A percentile compares a stretch with the other conserved stretches of the same genome.
phyloP scores from a whole-genome alignment of 306 rosid species.

The Calophaca sinica region DNA sequence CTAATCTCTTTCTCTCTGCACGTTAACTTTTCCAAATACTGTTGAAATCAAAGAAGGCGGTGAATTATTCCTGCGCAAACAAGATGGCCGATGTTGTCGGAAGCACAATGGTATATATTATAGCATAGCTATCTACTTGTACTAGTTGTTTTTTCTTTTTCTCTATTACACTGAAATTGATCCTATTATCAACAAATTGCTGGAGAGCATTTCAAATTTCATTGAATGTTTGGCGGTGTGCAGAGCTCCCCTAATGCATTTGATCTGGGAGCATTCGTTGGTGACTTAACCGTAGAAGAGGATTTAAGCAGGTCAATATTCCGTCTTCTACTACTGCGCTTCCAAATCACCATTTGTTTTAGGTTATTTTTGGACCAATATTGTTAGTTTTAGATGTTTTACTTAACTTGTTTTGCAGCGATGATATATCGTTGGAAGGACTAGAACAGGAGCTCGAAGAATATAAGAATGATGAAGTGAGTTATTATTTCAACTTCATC shows the following conservation, averaged over 20 bases:
- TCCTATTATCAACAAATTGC: not conserved
- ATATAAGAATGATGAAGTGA: slow-evolving; percentile 81
- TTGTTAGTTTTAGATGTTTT: slow-evolving; percentile 3
- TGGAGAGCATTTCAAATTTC: not conserved
- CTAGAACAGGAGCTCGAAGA: slow-evolving; percentile 92
- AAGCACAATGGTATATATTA: slow-evolving; percentile 46
- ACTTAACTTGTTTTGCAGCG: slow-evolving; percentile 57
- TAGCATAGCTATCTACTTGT: not conserved
- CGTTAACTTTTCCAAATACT: not conserved
- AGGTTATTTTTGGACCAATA: not conserved
- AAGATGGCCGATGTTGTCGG: slow-evolving; percentile 52
- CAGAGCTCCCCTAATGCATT: slow-evolving; percentile 61
- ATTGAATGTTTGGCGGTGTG: slow-evolving; percentile 21
- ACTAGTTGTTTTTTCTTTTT: not conserved
- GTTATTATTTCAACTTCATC: slow-evolving; percentile 36
- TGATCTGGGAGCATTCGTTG: slow-evolving; percentile 87
- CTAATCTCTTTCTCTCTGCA: not conserved
- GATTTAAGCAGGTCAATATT: slow-evolving; percentile 67
- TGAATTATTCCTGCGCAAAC: slow-evolving; percentile 2
- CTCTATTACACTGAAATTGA: not conserved
- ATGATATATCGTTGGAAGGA: slow-evolving; percentile 88
- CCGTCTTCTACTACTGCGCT: not conserved
- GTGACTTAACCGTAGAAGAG: slow-evolving; percentile 80
- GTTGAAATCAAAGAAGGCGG: slow-evolving; percentile 4
- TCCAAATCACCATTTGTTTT: not conserved